These are phyloP conservation scores for Pseudomonodictys pantanalensis DNA, from an alignment of 495 filamentous ascomycete genomes.

Conservation along the genomic window DNA sequence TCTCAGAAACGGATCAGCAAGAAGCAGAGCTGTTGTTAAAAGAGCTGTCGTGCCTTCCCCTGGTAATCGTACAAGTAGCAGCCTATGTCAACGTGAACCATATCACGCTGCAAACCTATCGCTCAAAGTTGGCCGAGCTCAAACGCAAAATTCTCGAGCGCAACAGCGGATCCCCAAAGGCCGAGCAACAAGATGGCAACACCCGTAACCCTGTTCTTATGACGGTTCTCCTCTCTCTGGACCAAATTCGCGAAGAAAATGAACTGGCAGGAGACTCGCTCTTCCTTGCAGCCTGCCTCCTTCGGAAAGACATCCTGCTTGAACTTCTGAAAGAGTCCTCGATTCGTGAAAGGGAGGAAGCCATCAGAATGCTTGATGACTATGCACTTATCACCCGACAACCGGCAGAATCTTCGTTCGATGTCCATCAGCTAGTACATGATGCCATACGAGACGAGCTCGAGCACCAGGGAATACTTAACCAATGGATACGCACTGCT, in stretches of 20 bases:
- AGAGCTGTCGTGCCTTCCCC: constrained; percentile 31
- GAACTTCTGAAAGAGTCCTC: constrained; percentile 17
- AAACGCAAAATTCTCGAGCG: constrained; percentile 3
- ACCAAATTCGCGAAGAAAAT: constrained; percentile 24
- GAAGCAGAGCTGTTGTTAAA: constrained; percentile 18
- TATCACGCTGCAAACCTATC: constrained; percentile 18
- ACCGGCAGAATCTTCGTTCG: constrained; percentile 13
- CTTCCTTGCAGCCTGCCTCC: constrained; percentile 28
- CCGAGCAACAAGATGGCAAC: constrained; percentile 9
- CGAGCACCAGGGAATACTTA: constrained; percentile 23
- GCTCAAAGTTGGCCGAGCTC: constrained; percentile 10
- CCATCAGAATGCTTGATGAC: constrained; percentile 36
- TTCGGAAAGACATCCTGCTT: constrained; percentile 37
- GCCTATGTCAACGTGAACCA: constrained; percentile 35
- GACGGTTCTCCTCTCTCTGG: constrained; percentile 31
- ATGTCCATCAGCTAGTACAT: constrained; percentile 44
- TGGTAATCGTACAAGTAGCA: constrained; percentile 37
- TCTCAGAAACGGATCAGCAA: constrained; percentile 16
- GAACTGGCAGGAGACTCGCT: constrained; percentile 31
- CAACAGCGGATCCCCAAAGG: too few relatives aligned
- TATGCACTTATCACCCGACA: constrained; percentile 38
- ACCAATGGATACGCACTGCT: constrained; percentile 12
- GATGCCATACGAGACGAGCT: constrained; percentile 40
- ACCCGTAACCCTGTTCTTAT: constrained; percentile 22
- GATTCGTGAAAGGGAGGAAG: constrained; percentile 22